phyloP scores from a whole-genome alignment of 2,329 filamentous ascomycete species.

The Aspergillus awamori region DNA sequence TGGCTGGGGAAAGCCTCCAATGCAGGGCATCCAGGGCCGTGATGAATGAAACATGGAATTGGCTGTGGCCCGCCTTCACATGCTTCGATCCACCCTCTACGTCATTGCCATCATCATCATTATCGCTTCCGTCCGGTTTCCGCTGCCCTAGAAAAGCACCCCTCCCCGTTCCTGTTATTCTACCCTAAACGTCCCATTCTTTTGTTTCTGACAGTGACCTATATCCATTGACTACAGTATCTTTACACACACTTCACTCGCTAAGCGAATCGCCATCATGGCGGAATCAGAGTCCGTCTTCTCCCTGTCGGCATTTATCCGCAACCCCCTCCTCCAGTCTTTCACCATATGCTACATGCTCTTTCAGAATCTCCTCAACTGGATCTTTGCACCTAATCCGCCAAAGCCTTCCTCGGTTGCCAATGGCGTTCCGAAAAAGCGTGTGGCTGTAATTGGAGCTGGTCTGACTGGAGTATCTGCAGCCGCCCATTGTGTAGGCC shows the following conservation, averaged over 20 bases:
- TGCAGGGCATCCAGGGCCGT: background rate
- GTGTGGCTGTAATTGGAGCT: constrained; percentile 69
- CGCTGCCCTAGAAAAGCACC: constrained; percentile 3
- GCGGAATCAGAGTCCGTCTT: constrained; percentile 14
- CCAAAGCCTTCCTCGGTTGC: constrained; percentile 59
- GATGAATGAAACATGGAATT: background rate
- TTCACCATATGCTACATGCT: constrained; percentile 37
- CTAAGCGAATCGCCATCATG: background rate
- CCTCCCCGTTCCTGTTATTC: background rate
- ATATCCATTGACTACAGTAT: background rate
- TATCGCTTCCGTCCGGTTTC: background rate
- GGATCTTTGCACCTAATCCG: constrained; percentile 68
- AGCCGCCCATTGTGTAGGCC: constrained; percentile 79
- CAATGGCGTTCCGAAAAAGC: constrained; percentile 57
- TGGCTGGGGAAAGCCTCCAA: too few species aligned
- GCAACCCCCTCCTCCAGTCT: constrained; percentile 34
- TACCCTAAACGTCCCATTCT: background rate
- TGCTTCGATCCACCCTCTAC: constrained; percentile 18
- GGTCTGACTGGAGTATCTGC: constrained; percentile 76
- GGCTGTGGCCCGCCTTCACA: constrained; percentile 2
- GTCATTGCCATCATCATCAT: constrained; percentile 19
- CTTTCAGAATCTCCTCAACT: constrained; percentile 34
- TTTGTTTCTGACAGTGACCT: background rate
- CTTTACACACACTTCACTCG: background rate
- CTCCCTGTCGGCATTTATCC: constrained; percentile 26